A percentile compares a stretch with the other conserved stretches of the same genome.
These are phyloP conservation scores for Diplodia mutila DNA, from an alignment of 2,329 filamentous ascomycete genomes.

Conservation along the genomic window DNA sequence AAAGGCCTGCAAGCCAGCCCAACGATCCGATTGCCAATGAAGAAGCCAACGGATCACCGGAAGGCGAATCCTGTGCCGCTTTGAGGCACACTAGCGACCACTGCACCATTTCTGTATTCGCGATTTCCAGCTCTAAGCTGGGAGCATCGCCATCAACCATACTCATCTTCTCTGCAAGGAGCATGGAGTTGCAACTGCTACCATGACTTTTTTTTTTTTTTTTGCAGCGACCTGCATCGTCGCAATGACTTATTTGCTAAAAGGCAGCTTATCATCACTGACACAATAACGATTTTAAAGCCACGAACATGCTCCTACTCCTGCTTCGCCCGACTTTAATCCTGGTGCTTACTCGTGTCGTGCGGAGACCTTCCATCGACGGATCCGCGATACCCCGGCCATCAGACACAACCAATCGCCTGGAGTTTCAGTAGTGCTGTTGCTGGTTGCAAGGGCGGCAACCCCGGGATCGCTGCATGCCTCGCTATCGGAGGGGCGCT, in stretches of 20 bases:
- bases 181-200: not conserved
- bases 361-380: slow-evolving; percentile 1
- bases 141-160: not conserved
- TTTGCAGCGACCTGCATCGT: not conserved
- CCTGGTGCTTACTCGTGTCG: not conserved
- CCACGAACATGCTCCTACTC: not conserved
- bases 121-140: not conserved
- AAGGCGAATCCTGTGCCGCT: not conserved
- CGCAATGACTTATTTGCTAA: not conserved
- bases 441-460: not conserved
- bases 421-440: not conserved
- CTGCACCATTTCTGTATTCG: not conserved
- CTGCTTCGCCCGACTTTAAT: not conserved
- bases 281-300: not conserved
- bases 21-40: not conserved
- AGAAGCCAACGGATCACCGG: not conserved
- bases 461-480: not conserved
- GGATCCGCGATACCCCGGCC: not conserved
- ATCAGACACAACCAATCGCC: not conserved
- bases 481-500: not conserved
- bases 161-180: not conserved
- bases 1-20: not conserved
- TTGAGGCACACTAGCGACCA: not conserved
- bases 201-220: not conserved
- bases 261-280: not conserved